Base-by-base conservation (phyloP, 495 filamentous ascomycete genomes). In the Penicillium alfredii region DNA sequence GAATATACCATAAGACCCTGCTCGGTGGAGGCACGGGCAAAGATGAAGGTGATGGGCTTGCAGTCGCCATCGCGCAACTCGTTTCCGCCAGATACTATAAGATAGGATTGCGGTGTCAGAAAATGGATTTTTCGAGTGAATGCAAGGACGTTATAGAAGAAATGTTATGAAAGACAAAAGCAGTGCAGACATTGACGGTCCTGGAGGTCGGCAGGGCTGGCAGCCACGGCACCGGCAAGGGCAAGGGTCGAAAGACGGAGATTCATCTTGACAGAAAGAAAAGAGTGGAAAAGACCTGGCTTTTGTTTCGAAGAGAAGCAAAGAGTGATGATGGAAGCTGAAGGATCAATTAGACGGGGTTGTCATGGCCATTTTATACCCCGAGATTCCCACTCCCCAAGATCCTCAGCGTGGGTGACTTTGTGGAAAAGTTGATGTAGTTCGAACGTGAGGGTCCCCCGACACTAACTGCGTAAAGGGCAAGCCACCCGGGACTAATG, bases 21-120 rank as follows among this genome's bases (percentile, higher is more conserved):
- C 35, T 73, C 68, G 29, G 61, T 67, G 26, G 60, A 66, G 10
- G 64, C 68, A 38, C 68, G 72, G 10, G 74, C 73, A 38, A 59
- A 75, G 40, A 75, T 67, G 51, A 74, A 69, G 43, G 72, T 69
- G 22, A 74, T 59, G 17, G 55, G 48, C 15, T 66, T 64, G 53
- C 72, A 76, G 8, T 56, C 50, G 11, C 56, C 55, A 3, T 60
- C 35, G n/a, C 59, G 61, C 32, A 72, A 70, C 19, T 74, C 69
- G 26, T 66, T 74, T n/a, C 49, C 49, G 3, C 10, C 6, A 47
- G n/a, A n/a, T n/a, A n/a, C 33, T 40, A 16, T n/a, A 4, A 30
- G 11, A 19, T 13, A 13, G 15, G 8, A 19, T 11, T 4, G 22
- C 4, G 5, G n/a, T 16, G 19, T 20, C n/a, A 22, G n/a, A n/a